Percentiles rank a stretch among this genome's conserved stretches.
phyloP scores from a whole-genome alignment of 768 basidiomycete species.

The Sistotremastrum suecicum region DNA sequence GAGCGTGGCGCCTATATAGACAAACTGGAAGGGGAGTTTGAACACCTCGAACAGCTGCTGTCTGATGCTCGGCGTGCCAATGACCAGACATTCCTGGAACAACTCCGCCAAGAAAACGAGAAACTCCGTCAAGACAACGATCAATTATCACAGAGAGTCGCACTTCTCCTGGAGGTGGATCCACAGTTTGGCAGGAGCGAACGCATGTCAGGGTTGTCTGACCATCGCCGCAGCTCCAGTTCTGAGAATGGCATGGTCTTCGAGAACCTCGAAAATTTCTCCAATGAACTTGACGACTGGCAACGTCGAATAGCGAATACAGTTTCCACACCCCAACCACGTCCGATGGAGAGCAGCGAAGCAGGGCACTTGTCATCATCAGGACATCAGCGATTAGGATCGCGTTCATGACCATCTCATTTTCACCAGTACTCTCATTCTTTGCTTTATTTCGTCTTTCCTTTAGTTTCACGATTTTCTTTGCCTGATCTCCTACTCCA shows the following conservation, averaged over 20 bases:
- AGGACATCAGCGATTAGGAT: conserved; percentile 45
- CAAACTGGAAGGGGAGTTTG: conserved; percentile 70
- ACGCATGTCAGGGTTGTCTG: conserved; percentile 41
- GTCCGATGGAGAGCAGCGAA: conserved; percentile 50
- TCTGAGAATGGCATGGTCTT: conserved; percentile 69
- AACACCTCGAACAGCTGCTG: conserved; percentile 59
- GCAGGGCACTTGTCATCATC: conserved; percentile 23
- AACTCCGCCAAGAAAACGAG: conserved; percentile 70
- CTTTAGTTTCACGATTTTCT: conserved; percentile 22
- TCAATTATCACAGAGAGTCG: conserved; percentile 84
- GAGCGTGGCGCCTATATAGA: conserved; percentile 63
- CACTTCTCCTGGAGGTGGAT: conserved; percentile 75
- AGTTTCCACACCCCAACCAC: conserved; percentile 55
- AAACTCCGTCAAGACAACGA: conserved; percentile 74
- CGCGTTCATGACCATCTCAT: conserved; percentile 27
- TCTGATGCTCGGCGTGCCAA: conserved; percentile 61
- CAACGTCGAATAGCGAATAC: conserved; percentile 71
- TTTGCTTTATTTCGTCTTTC: conserved; percentile 32
- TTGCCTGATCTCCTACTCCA: conserved; percentile 17
- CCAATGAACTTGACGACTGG: conserved; percentile 77
- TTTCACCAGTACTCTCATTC: conserved; percentile 29
- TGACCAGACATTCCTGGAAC: conserved; percentile 66
- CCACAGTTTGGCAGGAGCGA: conserved; percentile 48
- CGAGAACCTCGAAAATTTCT: conserved; percentile 65
- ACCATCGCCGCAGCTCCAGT: conserved; percentile 60